Percentiles rank a stretch among this genome's conserved stretches.
Conservation (phyloP, 140 eudicot genomes). For the Anethum foeniculum region DNA sequence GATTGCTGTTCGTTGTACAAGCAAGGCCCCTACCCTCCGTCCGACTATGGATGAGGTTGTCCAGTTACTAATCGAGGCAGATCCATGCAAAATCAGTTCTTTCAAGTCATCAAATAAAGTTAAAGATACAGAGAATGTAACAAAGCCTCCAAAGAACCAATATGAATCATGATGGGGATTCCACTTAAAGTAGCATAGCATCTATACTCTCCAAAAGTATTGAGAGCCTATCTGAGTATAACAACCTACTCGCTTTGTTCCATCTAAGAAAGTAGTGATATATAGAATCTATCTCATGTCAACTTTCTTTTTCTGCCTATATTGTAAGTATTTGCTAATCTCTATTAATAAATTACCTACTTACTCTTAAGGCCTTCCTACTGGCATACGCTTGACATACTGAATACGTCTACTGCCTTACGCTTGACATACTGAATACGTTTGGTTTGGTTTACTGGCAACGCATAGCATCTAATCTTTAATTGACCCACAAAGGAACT, state of each 20-base stretch:
- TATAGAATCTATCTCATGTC: conserved; percentile 18
- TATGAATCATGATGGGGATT: conserved; percentile 20
- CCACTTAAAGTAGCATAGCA: conserved; percentile 19
- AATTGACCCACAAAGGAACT: conserved; percentile 4
- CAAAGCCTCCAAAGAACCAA: conserved; percentile 21
- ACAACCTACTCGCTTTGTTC: conserved; percentile 19
- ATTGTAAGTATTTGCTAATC: conserved; percentile 33
- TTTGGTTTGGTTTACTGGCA: conserved; percentile 9
- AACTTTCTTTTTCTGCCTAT: conserved; percentile 22
- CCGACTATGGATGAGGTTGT: conserved; percentile 86
- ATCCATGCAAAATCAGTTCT: conserved; percentile 65
- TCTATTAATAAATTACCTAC: conserved; percentile 11
- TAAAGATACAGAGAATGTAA: conserved; percentile 31
- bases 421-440: neutral
- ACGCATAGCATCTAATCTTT: conserved; percentile 28
- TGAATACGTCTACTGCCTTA: neutral
- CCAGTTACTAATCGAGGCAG: conserved; percentile 69
- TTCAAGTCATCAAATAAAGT: conserved; percentile 58
- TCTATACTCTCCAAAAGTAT: conserved; percentile 19
- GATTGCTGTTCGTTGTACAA: conserved; percentile 78
- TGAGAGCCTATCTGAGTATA: conserved; percentile 23
- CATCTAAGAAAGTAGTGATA: conserved; percentile 3
- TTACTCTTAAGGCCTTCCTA: neutral
- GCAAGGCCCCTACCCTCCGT: conserved; percentile 50
- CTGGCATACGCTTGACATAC: neutral